Conservation (phyloP, 2,329 filamentous ascomycete species). For the Pseudocercospora vitis region DNA sequence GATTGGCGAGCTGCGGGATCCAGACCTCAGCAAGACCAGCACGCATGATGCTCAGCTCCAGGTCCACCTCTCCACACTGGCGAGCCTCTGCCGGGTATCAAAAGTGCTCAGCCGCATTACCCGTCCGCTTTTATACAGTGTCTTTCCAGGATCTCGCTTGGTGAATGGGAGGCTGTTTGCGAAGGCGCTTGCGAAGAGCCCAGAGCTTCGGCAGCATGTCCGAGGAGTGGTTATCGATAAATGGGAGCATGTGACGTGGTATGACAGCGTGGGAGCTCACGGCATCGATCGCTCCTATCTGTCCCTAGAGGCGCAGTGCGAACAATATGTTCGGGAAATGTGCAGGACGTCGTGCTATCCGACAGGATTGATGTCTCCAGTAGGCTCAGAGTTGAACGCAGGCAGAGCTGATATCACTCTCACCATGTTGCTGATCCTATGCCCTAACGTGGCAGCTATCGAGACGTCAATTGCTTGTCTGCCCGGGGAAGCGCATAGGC, state of each 20-base stretch:
- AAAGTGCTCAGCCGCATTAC: conserved; percentile 14
- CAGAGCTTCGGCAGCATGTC: conserved; percentile 1
- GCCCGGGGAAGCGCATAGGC: conserved; percentile 4
- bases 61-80: conserved; percentile 14
- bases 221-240: conserved; percentile 16
- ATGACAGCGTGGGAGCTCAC: not conserved
- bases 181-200: conserved; percentile 9
- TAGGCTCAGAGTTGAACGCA: conserved; percentile 16
- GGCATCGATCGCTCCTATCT: conserved; percentile 12
- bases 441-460: conserved; percentile 14
- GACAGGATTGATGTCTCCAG: conserved; percentile 10
- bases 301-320: conserved; percentile 13
- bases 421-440: conserved; percentile 12
- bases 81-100: conserved; percentile 10
- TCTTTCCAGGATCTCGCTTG: conserved; percentile 11
- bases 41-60: conserved; percentile 12
- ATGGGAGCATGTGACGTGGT: conserved; percentile 13
- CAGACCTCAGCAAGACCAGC: conserved; percentile 11
- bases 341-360: conserved; percentile 17
- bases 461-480: conserved; percentile 14
- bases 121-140: conserved; percentile 13
- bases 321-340: conserved; percentile 13
- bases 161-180: conserved; percentile 16
- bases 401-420: conserved; percentile 18
- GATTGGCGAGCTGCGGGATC: conserved; percentile 11